phyloP scores from a whole-genome alignment of 108 stramenopile species.

The Nitzschia sp. region DNA sequence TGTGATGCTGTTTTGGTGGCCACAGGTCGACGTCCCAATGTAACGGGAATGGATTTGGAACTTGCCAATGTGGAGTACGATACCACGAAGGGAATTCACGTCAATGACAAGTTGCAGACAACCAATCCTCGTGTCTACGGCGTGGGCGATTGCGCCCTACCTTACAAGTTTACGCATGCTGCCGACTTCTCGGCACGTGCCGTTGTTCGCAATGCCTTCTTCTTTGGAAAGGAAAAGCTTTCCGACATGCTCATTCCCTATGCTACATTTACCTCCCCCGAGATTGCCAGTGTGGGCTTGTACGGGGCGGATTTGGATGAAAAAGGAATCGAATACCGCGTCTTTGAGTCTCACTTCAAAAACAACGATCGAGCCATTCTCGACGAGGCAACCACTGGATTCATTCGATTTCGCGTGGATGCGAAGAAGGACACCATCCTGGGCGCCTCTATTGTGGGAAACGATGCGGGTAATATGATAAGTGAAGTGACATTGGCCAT shows the following conservation, averaged over 20 bases:
- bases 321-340: constrained; percentile 60
- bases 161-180: constrained; percentile 89
- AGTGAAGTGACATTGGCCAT: constrained; percentile 84
- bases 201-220: constrained; percentile 81
- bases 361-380: constrained; percentile 84
- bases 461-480: constrained; percentile 86
- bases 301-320: constrained; percentile 72
- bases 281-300: constrained; percentile 86
- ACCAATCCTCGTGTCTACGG: constrained; percentile 68
- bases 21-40: constrained; percentile 84
- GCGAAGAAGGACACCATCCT: constrained; percentile 73
- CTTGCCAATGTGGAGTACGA: constrained; percentile 77
- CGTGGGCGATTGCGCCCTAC: constrained; percentile 76
- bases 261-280: constrained; percentile 86
- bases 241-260: constrained; percentile 80
- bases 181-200: constrained; percentile 86
- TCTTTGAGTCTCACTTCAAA: constrained; percentile 61
- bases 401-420: constrained; percentile 78
- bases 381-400: constrained; percentile 73
- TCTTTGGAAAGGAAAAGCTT: constrained; percentile 74
- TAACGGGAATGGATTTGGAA: constrained; percentile 81
- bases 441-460: constrained; percentile 83
- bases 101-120: constrained; percentile 81
- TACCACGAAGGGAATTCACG: constrained; percentile 59
- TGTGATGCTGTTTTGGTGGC: constrained; percentile 78